Percentiles rank a stretch among this genome's conserved stretches.
Conservation (phyloP, 2,329 filamentous ascomycete genomes). For the Truncatella angustata region DNA sequence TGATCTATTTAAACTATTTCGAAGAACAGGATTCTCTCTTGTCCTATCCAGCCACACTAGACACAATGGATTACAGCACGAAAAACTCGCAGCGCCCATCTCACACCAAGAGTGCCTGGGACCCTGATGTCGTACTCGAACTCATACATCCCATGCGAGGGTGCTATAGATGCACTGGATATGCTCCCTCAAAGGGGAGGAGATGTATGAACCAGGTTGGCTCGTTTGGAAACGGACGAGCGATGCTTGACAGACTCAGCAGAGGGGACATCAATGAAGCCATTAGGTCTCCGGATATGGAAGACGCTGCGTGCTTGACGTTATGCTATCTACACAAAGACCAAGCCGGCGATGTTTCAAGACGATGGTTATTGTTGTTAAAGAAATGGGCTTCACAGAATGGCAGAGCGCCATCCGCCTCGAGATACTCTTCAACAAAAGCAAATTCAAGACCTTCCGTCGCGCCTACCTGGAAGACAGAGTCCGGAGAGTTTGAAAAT, state of each 20-base stretch:
- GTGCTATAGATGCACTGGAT: slow-evolving; percentile 12
- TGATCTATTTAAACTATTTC: too few relatives aligned
- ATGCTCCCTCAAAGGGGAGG: slow-evolving; percentile 4
- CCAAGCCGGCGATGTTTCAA: slow-evolving; percentile 1
- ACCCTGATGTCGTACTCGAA: slow-evolving; percentile 16
- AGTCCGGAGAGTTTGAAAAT: neutral
- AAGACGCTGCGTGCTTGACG: slow-evolving; percentile 5
- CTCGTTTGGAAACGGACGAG: neutral
- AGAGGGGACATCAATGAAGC: slow-evolving; percentile 6
- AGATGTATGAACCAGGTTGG: slow-evolving; percentile 10
- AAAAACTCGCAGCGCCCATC: too few relatives aligned
- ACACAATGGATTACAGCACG: too few relatives aligned
- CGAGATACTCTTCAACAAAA: too few relatives aligned
- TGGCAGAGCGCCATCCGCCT: too few relatives aligned
- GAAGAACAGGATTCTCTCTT: too few relatives aligned
- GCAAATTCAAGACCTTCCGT: neutral
- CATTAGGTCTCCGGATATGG: slow-evolving; percentile 12
- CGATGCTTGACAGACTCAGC: slow-evolving; percentile 10
- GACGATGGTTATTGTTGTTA: slow-evolving; percentile 12
- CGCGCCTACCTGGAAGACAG: neutral
- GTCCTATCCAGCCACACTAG: too few relatives aligned
- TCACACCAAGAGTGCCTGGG: slow-evolving; percentile 14
- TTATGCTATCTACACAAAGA: slow-evolving; percentile 13
- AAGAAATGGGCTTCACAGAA: slow-evolving; percentile 2
- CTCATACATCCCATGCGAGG: slow-evolving; percentile 7